Base-by-base conservation (phyloP, 1,284 basidiomycete species). In the Leccinum pallidistipes region DNA sequence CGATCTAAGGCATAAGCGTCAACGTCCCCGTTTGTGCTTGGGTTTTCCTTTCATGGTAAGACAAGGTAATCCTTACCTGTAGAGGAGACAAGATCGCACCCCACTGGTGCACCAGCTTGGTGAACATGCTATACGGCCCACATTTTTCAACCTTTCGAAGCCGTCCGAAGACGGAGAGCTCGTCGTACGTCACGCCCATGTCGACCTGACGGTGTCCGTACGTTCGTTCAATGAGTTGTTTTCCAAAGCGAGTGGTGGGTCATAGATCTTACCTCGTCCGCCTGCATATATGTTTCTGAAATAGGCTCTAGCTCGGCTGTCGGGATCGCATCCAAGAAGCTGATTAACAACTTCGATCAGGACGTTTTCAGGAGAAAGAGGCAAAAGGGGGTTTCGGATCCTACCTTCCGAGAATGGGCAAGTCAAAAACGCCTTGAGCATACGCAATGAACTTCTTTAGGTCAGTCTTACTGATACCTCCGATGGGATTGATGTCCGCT, bases 101-200 rank as follows among this genome's bases (percentile, higher is more conserved):
- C 97, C 97, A 99, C 74, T 97, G 91, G 65, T 94, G 90, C 2
- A 95, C 82, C 52, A 99, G 82, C 77, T 97, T 98, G 53, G 91
- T 94, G 74, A 97, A 99, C 84, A 92, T 98, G 79, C 91, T 91
- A 77, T 95, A 98, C 1, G 97, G 97, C 1, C 97, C 97, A 69
- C 94, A 96, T 78, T 98, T 98, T 70, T 96, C 94, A 34, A 97
- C 87, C 78, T 99, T 99, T 61, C 97, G 87, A 43, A 99, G 82
- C 36, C 95, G 83, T 32, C 97, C 97, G 70, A 96, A 97, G 29
- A 95, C 86, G 7, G 92, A 95, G 16, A 99, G 84, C 72, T 99
- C 97, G 70, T 99, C 94, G 75, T 99, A 99, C 1, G 97, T 98
- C 96, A 99, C 98, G 24, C 97, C 97, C 95, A 97, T 97, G 71